These are phyloP conservation scores for Cystobasidiopsis lactophilus DNA, from an alignment of 768 basidiomycete genomes.

Conservation along the genomic window DNA sequence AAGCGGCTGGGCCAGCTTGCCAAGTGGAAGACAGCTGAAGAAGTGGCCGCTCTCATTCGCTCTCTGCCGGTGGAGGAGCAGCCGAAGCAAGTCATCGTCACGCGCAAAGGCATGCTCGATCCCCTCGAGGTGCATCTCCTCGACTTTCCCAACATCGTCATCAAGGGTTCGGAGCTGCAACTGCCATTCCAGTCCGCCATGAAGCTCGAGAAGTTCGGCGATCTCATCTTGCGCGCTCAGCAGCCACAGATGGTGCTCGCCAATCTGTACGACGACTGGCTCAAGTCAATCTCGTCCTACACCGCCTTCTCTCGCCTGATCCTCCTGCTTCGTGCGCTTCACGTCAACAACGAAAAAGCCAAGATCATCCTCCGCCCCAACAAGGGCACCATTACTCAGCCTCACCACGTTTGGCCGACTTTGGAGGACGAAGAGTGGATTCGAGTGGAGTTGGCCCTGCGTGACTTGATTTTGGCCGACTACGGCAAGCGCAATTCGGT, in stretches of 20 bases:
- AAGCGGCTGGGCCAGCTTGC: conserved; percentile 98
- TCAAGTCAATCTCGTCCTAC: conserved; percentile 95
- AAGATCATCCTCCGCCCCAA: conserved; percentile 96
- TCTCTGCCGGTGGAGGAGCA: conserved; percentile 99
- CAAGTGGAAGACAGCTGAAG: conserved; percentile 99
- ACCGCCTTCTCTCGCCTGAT: conserved; percentile 97
- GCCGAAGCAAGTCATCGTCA: conserved; percentile 98
- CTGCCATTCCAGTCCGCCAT: conserved; percentile 98
- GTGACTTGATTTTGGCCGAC: conserved; percentile 80
- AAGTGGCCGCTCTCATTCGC: conserved; percentile 91
- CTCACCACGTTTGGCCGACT: conserved; percentile 94
- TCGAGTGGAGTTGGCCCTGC: conserved; percentile 95
- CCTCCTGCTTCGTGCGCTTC: conserved; percentile 82
- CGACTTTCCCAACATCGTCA: conserved; percentile 99
- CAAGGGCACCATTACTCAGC: conserved; percentile 87
- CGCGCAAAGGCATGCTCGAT: conserved; percentile 96
- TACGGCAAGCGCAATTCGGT: conserved; percentile 95
- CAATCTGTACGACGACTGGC: conserved; percentile 97
- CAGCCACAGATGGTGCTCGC: conserved; percentile 99
- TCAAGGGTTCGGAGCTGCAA: conserved; percentile 95
- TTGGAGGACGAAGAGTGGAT: conserved; percentile 91
- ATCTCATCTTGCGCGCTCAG: conserved; percentile 64
- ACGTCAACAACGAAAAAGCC: conserved; percentile 98
- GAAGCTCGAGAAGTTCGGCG: conserved; percentile 99
- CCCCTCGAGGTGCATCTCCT: conserved; percentile 83